A percentile compares a stretch with the other conserved stretches of the same genome.
Evolutionary conservation across 164 flowering plant genomes (phyloP).

Genomic region (Cinnamomum chago): DNA sequence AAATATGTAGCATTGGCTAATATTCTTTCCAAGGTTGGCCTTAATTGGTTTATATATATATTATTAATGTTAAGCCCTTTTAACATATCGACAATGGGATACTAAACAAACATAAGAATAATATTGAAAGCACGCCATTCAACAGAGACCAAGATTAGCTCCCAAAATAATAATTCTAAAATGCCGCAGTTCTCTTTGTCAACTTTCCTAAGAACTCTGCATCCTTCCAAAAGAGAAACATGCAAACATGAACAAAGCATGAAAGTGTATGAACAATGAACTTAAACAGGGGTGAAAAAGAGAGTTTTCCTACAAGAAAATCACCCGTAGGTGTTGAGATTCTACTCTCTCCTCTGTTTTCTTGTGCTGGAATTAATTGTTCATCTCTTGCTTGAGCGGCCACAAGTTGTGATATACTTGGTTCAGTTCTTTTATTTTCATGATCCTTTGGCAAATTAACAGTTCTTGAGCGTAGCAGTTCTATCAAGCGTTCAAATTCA

Average conservation of each 20-base stretch:
- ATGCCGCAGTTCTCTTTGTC: no score
- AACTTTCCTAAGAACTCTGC: not conserved
- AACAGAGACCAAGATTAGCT: no score
- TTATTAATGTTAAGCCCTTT: no score
- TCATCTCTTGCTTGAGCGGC: slow-evolving; percentile 11
- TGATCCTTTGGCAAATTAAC: slow-evolving; percentile 25
- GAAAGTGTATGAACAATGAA: not conserved
- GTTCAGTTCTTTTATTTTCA: slow-evolving; percentile 30
- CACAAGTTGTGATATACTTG: slow-evolving; percentile 13
- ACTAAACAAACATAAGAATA: no score
- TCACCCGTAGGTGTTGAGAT: slow-evolving; percentile 27
- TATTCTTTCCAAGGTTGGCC: no score
- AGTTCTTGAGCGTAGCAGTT: slow-evolving; percentile 55
- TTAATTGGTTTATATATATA: no score
- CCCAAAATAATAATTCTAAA: no score
- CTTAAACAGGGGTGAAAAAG: slow-evolving; percentile 3
- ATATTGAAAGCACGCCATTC: no score
- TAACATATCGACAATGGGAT: no score
- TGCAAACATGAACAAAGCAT: not conserved
- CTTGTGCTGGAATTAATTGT: slow-evolving; percentile 17
- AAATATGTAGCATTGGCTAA: no score
- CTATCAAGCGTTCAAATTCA: slow-evolving; percentile 72
- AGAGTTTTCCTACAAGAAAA: slow-evolving; percentile 32
- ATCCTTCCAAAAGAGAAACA: not conserved
- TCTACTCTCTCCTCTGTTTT: slow-evolving; percentile 21